phyloP scores from a whole-genome alignment of 2,329 filamentous ascomycete genomes.

The Cercospora brassicicola region DNA sequence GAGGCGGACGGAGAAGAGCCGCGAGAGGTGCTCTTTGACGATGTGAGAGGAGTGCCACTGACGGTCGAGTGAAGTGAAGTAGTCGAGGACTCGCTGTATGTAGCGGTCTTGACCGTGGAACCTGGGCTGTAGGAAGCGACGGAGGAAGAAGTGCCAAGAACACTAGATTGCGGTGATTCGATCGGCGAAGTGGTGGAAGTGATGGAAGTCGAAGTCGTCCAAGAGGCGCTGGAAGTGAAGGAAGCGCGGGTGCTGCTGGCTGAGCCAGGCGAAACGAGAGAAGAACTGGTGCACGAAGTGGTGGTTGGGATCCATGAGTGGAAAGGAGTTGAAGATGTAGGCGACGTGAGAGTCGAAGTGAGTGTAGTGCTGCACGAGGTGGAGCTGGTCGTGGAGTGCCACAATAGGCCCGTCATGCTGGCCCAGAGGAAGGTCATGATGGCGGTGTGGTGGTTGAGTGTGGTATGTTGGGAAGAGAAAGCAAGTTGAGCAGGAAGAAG shows the following conservation, averaged over 20 bases:
- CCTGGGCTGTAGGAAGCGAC: background rate
- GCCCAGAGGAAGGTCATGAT: background rate
- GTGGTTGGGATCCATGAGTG: background rate
- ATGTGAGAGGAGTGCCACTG: background rate
- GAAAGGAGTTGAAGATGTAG: background rate
- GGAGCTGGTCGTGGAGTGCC: background rate
- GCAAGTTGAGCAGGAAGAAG: background rate
- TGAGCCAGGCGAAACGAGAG: background rate
- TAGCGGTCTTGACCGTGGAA: background rate
- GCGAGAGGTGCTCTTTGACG: background rate
- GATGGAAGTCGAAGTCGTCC: background rate
- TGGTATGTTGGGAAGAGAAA: background rate
- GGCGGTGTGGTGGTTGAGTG: background rate
- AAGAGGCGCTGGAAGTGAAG: background rate
- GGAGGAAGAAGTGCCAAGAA: background rate
- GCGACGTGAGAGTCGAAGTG: background rate
- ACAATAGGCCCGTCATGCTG: background rate
- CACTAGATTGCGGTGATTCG: too few species aligned
- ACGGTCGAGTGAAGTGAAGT: background rate
- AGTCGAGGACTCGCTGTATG: background rate
- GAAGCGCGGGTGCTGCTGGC: background rate
- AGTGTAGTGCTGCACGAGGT: background rate
- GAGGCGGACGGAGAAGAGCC: background rate
- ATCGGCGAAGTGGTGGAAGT: background rate
- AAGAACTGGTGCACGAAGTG: background rate